Evolutionary conservation across 495 filamentous ascomycete species (phyloP).

Genomic region (Xylaria bambusicola): DNA sequence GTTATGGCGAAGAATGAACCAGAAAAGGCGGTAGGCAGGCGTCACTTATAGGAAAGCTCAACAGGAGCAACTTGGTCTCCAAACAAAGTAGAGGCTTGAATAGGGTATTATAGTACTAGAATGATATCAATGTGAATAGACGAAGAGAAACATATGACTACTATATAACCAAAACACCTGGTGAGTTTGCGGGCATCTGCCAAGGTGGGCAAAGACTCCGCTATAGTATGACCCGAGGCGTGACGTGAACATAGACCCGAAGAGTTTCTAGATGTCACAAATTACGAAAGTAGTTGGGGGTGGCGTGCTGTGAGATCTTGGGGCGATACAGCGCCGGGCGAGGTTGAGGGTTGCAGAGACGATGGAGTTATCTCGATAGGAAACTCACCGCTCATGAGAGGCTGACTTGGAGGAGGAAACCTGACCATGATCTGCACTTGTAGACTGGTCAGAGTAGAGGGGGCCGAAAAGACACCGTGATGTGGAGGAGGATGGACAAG

Average conservation of each 20-base stretch:
- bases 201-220: conserved; percentile 12
- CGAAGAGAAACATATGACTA: conserved; percentile 2
- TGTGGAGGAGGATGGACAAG: conserved; percentile 10
- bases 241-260: conserved; percentile 4
- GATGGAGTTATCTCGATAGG: conserved; percentile 1
- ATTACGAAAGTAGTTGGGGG: too few species aligned
- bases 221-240: conserved; percentile 9
- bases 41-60: conserved; percentile 2
- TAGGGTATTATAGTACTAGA: neutral
- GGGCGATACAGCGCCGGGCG: neutral
- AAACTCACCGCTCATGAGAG: conserved; percentile 10
- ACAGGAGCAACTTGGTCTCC: too few species aligned
- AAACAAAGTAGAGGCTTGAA: neutral
- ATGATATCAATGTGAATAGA: neutral
- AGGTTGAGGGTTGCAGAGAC: conserved; percentile 4
- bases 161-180: conserved; percentile 10
- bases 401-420: conserved; percentile 5
- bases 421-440: neutral
- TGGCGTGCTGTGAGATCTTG: neutral
- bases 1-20: neutral
- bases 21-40: neutral
- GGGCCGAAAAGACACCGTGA: conserved; percentile 11
- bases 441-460: conserved; percentile 7
- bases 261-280: neutral
- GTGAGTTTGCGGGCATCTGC: conserved; percentile 11